Conservation (phyloP, 352 stramenopile genomes). For the Plasmopara muralis region DNA sequence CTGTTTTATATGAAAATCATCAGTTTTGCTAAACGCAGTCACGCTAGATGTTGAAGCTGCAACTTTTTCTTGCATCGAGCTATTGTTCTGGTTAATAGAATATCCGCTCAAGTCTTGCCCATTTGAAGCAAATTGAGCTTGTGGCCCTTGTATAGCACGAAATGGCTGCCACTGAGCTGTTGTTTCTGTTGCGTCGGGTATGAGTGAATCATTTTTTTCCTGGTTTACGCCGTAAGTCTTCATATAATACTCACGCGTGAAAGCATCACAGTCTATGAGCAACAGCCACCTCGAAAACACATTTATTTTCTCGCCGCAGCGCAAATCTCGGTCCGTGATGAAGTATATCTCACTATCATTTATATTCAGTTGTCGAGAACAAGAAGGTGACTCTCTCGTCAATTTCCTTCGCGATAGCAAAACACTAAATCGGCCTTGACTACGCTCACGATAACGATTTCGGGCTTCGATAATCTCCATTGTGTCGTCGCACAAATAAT, state of each 20-base stretch:
- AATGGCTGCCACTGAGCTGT: slow-evolving; percentile 59
- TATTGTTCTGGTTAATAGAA: slow-evolving; percentile 27
- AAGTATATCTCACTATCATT: slow-evolving; percentile 26
- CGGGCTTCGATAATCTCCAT: slow-evolving; percentile 85
- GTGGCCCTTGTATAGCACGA: slow-evolving; percentile 14
- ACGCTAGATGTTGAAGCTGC: too few relatives aligned
- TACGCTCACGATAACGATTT: slow-evolving; percentile 36
- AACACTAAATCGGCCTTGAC: slow-evolving; percentile 62
- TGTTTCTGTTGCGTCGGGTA: slow-evolving; percentile 1
- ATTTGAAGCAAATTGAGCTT: slow-evolving; percentile 10
- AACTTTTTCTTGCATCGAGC: neutral
- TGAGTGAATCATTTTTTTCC: slow-evolving; percentile 33
- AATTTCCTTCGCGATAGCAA: slow-evolving; percentile 78
- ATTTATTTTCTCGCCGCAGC: slow-evolving; percentile 75
- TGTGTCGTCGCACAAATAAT: slow-evolving; percentile 90
- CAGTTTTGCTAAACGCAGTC: neutral
- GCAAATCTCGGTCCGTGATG: slow-evolving; percentile 61
- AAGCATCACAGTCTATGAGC: slow-evolving; percentile 87
- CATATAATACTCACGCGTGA: slow-evolving; percentile 88
- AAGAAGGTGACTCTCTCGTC: slow-evolving; percentile 21
- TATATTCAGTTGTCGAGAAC: slow-evolving; percentile 12
- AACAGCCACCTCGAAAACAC: slow-evolving; percentile 83
- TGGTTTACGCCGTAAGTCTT: slow-evolving; percentile 78
- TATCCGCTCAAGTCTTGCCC: slow-evolving; percentile 21
- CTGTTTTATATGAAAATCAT: neutral